phyloP scores from a whole-genome alignment of 106 monocot species.

The Dendrobium chrysotoxum region DNA sequence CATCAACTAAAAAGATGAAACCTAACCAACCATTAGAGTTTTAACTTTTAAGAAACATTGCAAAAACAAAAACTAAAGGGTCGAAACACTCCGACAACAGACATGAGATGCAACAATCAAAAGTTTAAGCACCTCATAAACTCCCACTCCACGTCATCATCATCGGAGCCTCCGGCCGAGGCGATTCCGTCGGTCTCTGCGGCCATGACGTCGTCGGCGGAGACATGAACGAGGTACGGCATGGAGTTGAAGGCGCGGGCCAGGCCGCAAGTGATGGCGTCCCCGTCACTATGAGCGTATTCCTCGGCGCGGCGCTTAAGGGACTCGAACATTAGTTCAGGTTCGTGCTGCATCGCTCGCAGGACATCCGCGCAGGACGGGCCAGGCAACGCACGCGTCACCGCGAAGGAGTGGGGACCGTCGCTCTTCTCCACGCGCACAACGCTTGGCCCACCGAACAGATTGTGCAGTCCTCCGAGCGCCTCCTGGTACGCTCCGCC shows the following conservation, averaged over 20 bases:
- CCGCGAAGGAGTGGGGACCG: constrained; percentile 79
- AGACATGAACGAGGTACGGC: constrained; percentile 58
- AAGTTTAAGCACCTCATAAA: constrained; percentile 54
- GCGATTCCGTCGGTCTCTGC: background rate
- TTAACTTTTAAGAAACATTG: constrained; percentile 25
- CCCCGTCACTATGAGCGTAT: constrained; percentile 7
- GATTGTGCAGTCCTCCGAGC: constrained; percentile 89
- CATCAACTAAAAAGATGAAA: too few species aligned
- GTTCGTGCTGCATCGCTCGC: constrained; percentile 87
- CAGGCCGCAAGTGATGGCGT: constrained; percentile 20
- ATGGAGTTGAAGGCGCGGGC: constrained; percentile 66
- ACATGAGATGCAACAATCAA: constrained; percentile 15
- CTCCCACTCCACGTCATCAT: constrained; percentile 56
- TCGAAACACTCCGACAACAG: background rate
- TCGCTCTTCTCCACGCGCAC: constrained; percentile 82
- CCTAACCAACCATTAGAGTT: too few species aligned
- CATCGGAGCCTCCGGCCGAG: background rate
- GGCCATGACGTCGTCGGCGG: constrained; percentile 5
- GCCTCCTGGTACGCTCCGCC: constrained; percentile 99
- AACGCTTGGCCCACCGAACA: constrained; percentile 92
- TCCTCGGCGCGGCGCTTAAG: constrained; percentile 68
- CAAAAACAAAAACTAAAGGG: constrained; percentile 10
- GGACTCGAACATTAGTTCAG: constrained; percentile 82
- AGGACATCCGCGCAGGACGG: constrained; percentile 84
- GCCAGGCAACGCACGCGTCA: constrained; percentile 68